phyloP scores from a whole-genome alignment of 1,139 yeast species.

The Citeromyces hawaiiensis region DNA sequence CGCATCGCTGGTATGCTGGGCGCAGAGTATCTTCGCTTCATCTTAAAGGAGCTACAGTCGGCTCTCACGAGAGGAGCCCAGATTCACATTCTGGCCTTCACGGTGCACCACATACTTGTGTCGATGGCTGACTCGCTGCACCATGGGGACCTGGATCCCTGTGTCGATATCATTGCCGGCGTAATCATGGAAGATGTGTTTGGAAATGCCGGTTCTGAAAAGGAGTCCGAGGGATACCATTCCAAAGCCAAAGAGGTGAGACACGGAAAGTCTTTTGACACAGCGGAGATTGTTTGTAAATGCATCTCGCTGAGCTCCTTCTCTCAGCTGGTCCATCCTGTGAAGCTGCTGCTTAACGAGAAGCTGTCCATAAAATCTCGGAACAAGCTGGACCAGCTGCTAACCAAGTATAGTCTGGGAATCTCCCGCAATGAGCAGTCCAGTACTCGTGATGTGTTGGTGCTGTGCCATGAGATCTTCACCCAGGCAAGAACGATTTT shows the following conservation, averaged over 20 bases:
- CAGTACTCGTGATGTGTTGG: slow-evolving; percentile 42
- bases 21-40: slow-evolving; percentile 56
- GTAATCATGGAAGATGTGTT: slow-evolving; percentile 86
- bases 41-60: slow-evolving; percentile 62
- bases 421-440: slow-evolving; percentile 59
- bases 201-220: slow-evolving; percentile 89
- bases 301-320: slow-evolving; percentile 52
- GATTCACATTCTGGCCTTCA: slow-evolving; percentile 82
- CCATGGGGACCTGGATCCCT: slow-evolving; percentile 70
- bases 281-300: slow-evolving; percentile 65
- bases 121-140: slow-evolving; percentile 30
- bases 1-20: slow-evolving; percentile 57
- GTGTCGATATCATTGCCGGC: slow-evolving; percentile 46
- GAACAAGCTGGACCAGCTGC: slow-evolving; percentile 64
- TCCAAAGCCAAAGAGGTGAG: slow-evolving; percentile 87
- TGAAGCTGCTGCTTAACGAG: slow-evolving; percentile 53
- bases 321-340: slow-evolving; percentile 52
- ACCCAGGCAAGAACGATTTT: slow-evolving; percentile 31
- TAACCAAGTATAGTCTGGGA: slow-evolving; percentile 69
- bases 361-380: slow-evolving; percentile 56
- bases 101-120: slow-evolving; percentile 62
- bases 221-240: slow-evolving; percentile 86
- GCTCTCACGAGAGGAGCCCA: slow-evolving; percentile 88
- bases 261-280: slow-evolving; percentile 77
- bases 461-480: slow-evolving; percentile 65